Evolutionary conservation across 208 protist genomes (phyloP), one percentile per base, ranked within the genome.

Genomic region (Strigomonas culicis): DNA sequence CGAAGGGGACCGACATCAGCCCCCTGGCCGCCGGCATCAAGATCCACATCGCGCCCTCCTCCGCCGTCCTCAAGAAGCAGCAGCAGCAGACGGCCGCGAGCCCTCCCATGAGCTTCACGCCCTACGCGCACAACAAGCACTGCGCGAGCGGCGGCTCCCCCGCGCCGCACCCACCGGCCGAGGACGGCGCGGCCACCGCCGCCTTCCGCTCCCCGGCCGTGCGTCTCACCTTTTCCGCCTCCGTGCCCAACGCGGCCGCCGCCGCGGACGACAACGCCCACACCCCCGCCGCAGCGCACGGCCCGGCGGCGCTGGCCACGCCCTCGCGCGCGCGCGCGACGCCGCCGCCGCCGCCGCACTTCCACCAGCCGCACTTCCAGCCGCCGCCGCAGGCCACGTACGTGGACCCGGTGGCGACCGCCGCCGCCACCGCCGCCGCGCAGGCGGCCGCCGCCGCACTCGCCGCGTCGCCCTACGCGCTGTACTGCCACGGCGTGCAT

Each of bases 11-110:
- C 47, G 85, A 90, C 72, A 86, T 94, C 67, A 87, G 79, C 47
- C 85, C 75, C 7, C 53, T 84, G 21, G 88, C 86, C 70, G 88
- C 85, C 17, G 88, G 88, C 34, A 91, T 94, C 47, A 94, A 94
- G 59, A 92, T 94, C 21, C 85, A 87, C 76, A 85, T 94, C 62
- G 83, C 85, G 2, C 88, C 88, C 19, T 94, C 88, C 21, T 55
- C 62, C 27, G 82, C 72, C 17, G 71, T 88, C 32, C 63, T 88
- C 49, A 63, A 68, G 51, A 70, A 69, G 55, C 77, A 88, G 63
- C 68, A 69, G 59, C 72, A 70, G 51, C 70, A 87, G 50, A 56
- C 72, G 46, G 27, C 21, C 3, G n/a, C n/a, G n/a, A n/a, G n/a
- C n/a, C n/a, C n/a, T n/a, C n/a, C n/a, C n/a, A n/a, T n/a, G n/a